Evolutionary conservation across 306 rosid species (phyloP).

Genomic region (Acacia crassicarpa): DNA sequence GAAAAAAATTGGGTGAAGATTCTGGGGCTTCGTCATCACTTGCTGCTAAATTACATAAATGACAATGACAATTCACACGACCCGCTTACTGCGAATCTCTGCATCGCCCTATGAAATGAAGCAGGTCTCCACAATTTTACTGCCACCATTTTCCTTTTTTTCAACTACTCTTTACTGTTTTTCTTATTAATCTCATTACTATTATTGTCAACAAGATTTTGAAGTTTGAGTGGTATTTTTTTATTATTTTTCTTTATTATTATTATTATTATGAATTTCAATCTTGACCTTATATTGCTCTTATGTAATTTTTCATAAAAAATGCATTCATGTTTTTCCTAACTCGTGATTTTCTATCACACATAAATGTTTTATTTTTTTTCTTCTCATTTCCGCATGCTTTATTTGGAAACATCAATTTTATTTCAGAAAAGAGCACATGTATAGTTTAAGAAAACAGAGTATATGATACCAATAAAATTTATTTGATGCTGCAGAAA

Average conservation of each 20-base stretch:
- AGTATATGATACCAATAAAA: too few relatives aligned
- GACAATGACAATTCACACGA: background rate
- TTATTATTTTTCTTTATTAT: background rate
- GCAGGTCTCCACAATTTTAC: background rate
- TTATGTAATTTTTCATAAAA: too few relatives aligned
- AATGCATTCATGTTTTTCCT: background rate
- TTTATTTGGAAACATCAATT: background rate
- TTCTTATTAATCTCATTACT: too few relatives aligned
- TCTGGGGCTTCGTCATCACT: background rate
- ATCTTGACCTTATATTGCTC: background rate
- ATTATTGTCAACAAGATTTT: too few relatives aligned
- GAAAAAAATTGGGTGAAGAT: background rate
- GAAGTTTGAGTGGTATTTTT: too few relatives aligned
- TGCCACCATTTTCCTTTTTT: background rate
- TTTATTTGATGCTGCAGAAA: too few relatives aligned
- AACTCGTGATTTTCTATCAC: background rate
- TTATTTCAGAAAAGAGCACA: background rate
- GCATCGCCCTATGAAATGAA: background rate
- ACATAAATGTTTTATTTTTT: background rate
- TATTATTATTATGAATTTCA: background rate
- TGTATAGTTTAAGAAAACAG: too few relatives aligned
- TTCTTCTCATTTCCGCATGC: background rate
- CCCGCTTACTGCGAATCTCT: background rate
- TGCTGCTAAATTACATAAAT: background rate
- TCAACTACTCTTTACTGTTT: too few relatives aligned